Evolutionary conservation across 164 flowering plant genomes (phyloP), one percentile per base, ranked within the genome.

Genomic region (Sedum album): DNA sequence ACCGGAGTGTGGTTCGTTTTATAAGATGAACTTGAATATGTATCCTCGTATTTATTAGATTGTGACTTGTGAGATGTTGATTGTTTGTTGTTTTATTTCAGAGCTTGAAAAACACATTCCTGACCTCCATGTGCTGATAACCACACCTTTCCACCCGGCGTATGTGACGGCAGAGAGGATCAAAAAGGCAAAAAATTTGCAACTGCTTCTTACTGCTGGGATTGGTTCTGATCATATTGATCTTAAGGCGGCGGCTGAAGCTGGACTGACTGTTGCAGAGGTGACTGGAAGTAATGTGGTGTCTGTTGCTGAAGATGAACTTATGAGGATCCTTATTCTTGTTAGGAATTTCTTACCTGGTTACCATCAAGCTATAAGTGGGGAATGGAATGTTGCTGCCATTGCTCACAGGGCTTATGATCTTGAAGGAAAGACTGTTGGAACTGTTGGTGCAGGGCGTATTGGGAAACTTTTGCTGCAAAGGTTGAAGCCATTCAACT

Each of bases 91-190:
- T 35, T 41, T 30, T 14, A 20, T 62, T 76, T 75, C 95, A 94
- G 99, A 94, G 73, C 93, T 94, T 2, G 99, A 94, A 70, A 90
- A 90, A 66, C 99, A 91, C 65, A 87, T 94, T 72, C 88, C 93
- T 1, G 97, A 94, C 72, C 88, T 87, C 66, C 89, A 94, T 75
- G 99, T 91, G 66, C 86, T 94, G 70, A 94, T 94, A 75, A 46
- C 89, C 0, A 94, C 99, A 10, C 99, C 99, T 10, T 94, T 94
- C 83, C 99, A 94, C 69, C 99, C 99, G 0, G 99, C 97, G 60
- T 94, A 94, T 72, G 92, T 91, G 5, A 91, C 96, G 6, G 97
- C 90, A 5, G 99, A 94, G 67, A 83, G 97, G 73, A 94, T 94
- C 70, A 91, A 90, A 73, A 91, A 76, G 72, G 99, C 97, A 26